Percentiles rank a stretch among this genome's conserved stretches.
These are phyloP conservation scores for Omphalotus guepiniiformis DNA, from an alignment of 768 basidiomycete species.

Conservation along the genomic window DNA sequence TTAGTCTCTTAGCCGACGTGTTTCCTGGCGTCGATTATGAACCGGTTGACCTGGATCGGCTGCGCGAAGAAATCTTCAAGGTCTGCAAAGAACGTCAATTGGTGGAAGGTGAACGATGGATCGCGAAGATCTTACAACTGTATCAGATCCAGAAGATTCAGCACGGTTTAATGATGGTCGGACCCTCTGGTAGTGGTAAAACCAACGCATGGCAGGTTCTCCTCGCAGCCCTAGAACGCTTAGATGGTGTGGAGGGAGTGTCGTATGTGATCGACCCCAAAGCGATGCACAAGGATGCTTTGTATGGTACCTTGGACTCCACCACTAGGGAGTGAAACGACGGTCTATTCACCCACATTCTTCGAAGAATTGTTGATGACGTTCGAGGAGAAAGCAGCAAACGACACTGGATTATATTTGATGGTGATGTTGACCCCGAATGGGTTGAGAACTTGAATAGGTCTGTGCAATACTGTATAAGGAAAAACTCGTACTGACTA, in stretches of 20 bases:
- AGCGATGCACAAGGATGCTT: conserved; percentile 96
- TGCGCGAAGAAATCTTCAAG: conserved; percentile 80
- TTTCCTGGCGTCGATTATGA: conserved; percentile 94
- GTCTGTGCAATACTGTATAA: conserved; percentile 38
- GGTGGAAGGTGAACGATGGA: conserved; percentile 85
- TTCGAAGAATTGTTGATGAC: conserved; percentile 97
- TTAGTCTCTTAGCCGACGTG: conserved; percentile 88
- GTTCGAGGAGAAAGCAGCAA: conserved; percentile 96
- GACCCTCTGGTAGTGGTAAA: conserved; percentile 95
- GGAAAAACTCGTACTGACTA: conserved; percentile 10
- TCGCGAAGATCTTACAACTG: conserved; percentile 92
- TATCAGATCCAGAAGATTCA: conserved; percentile 99
- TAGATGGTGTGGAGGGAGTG: conserved; percentile 91
- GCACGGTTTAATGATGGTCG: conserved; percentile 99
- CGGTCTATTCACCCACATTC: conserved; percentile 94
- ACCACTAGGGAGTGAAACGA: conserved; percentile 99
- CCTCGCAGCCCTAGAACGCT: conserved; percentile 80
- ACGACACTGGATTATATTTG: conserved; percentile 99
- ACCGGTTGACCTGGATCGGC: conserved; percentile 81
- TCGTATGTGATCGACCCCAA: conserved; percentile 98
- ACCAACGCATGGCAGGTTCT: conserved; percentile 97
- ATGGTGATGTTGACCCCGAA: conserved; percentile 99
- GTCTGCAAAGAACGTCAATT: conserved; percentile 86
- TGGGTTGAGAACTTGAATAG: conserved; percentile 99
- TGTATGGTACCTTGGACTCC: conserved; percentile 94